These are phyloP conservation scores for Sabuloglossum arenarium DNA, from an alignment of 495 filamentous ascomycete genomes.

Conservation along the genomic window DNA sequence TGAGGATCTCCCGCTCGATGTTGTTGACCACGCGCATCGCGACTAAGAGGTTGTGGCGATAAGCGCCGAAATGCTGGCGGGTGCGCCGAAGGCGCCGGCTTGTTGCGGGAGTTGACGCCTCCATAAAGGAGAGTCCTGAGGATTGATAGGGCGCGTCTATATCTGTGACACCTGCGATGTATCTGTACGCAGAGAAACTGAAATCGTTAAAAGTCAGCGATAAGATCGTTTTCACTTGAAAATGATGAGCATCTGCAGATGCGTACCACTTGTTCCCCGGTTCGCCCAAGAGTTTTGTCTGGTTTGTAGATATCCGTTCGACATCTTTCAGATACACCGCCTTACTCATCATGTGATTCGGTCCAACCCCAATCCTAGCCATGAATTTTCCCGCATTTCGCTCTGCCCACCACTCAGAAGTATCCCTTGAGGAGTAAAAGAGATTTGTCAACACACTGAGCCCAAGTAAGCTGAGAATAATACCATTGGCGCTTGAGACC, in stretches of 20 bases:
- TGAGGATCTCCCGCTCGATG: conserved; percentile 66
- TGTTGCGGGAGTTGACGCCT: conserved; percentile 32
- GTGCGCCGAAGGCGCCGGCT: conserved; percentile 50
- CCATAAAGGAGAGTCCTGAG: conserved; percentile 21
- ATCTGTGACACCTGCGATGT: conserved; percentile 29
- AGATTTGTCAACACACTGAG: conserved; percentile 49
- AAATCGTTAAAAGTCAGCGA: neutral
- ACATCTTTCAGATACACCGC: conserved; percentile 69
- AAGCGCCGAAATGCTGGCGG: conserved; percentile 57
- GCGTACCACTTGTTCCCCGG: conserved; percentile 18
- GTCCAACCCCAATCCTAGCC: conserved; percentile 53
- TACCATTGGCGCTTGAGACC: conserved; percentile 47
- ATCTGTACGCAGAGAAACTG: conserved; percentile 31
- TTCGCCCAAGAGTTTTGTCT: conserved; percentile 8
- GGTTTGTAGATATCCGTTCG: conserved; percentile 38
- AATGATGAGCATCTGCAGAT: too few species aligned
- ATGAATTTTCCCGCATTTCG: conserved; percentile 61
- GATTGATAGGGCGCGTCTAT: conserved; percentile 28
- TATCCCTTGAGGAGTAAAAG: conserved; percentile 44
- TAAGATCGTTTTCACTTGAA: too few species aligned
- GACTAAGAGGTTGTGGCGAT: conserved; percentile 83
- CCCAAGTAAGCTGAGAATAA: conserved; percentile 47
- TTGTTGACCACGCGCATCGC: conserved; percentile 77
- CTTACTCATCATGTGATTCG: conserved; percentile 61
- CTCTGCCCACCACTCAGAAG: conserved; percentile 68